Base-by-base conservation (phyloP, 768 basidiomycete species). In the Mycena vulgaris region DNA sequence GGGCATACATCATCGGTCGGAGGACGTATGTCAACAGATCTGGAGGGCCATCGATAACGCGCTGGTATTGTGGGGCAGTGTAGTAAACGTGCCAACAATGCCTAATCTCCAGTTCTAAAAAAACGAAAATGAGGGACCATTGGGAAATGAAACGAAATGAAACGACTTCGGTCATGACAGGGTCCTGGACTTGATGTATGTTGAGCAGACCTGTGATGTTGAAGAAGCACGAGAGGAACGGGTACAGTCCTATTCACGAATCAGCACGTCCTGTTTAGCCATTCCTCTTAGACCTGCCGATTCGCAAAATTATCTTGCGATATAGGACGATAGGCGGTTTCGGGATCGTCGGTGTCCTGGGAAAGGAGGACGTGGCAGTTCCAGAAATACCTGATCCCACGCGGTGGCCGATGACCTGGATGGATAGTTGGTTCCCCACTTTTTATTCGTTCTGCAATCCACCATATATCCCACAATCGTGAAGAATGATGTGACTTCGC, bases 231-330 rank as follows among this genome's bases (percentile, higher is more conserved):
- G 68, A 70, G 28, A 65, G 10, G 9, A 70, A n/a, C 13, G 69
- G 69, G 37, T 70, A 70, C 2, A 70, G 23, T 5, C 63, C 69
- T 70, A 8, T 3, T 13, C 5, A 4, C 1, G 31, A n/a, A 28
- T 53, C 3, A 49, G 48, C 47, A 19, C 1, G 45, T 14, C 10
- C 33, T 6, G 7, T 14, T 9, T 30, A 25, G 27, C 4, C 6
- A 66, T 27, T 5, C 19, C 11, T 21, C 21, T 19, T n/a, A 0
- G 25, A 28, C 53, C 39, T 37, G 61, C 63, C 63, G 19, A 66
- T 61, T 27, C 69, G 55, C n/a, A 70, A 9, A 39, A 70, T 65
- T 35, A 66, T 66, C n/a, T 37, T 31, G 40, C 63, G 63, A 23
- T 63, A 70, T 28, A 49, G 16, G 17, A 51, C 42, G 30, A 63